These are phyloP conservation scores for Fusarium sp. DNA, from an alignment of 2,329 filamentous ascomycete species.

Conservation along the genomic window DNA sequence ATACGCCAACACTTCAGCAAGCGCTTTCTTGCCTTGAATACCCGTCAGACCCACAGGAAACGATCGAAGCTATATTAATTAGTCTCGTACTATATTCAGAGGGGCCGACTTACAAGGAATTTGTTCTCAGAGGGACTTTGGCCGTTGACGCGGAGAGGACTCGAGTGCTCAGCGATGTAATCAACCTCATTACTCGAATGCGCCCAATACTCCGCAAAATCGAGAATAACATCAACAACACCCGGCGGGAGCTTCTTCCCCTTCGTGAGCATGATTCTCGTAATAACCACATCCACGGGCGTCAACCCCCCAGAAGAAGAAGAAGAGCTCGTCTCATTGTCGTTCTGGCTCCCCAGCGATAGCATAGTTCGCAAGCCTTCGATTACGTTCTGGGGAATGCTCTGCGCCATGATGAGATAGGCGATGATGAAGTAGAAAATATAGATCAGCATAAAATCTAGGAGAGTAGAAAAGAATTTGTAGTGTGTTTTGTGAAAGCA, in stretches of 20 bases:
- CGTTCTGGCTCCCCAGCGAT: neutral
- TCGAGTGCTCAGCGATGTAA: conserved; percentile 35
- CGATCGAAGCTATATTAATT: conserved; percentile 47
- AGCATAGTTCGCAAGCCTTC: conserved; percentile 26
- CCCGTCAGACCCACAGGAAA: conserved; percentile 50
- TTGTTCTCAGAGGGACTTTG: conserved; percentile 41
- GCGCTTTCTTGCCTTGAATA: conserved; percentile 38
- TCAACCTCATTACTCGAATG: conserved; percentile 53
- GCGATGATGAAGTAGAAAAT: conserved; percentile 19
- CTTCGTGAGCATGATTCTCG: conserved; percentile 58
- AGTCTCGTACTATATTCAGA: neutral
- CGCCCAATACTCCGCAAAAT: conserved; percentile 71
- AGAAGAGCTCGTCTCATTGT: neutral
- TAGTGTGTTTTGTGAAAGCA: neutral
- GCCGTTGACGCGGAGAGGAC: conserved; percentile 38
- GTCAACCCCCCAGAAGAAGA: conserved; percentile 47
- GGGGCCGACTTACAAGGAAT: conserved; percentile 45
- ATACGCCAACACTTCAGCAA: conserved; percentile 44
- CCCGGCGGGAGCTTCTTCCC: conserved; percentile 60
- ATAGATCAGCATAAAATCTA: conserved; percentile 23
- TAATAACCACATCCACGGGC: conserved; percentile 59
- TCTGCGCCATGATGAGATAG: conserved; percentile 42
- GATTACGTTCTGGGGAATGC: conserved; percentile 38
- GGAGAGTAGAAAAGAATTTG: too few species aligned
- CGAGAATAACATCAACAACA: conserved; percentile 64